Conservation (phyloP, 345 rosid species). For the Gossypium bickii region DNA sequence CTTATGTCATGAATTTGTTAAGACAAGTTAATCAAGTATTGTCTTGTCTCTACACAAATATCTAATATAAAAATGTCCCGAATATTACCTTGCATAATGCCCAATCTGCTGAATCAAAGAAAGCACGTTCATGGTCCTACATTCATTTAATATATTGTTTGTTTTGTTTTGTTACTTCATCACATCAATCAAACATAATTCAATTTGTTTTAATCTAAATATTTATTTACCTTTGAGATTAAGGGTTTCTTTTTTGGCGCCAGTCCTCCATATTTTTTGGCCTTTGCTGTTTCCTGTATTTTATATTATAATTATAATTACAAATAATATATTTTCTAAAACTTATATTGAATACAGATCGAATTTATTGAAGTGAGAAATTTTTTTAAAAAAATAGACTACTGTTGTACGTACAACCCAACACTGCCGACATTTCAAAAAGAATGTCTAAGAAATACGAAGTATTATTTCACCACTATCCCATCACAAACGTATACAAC, state of each 20-base stretch:
- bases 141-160: background rate
- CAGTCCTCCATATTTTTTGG: slow-evolving; percentile 65
- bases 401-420: background rate
- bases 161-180: background rate
- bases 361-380: no score
- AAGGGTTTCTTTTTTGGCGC: slow-evolving; percentile 86
- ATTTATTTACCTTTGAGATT: slow-evolving; percentile 45
- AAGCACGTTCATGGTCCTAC: slow-evolving; percentile 74
- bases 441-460: slow-evolving; percentile 13
- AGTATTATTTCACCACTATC: background rate
- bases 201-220: background rate
- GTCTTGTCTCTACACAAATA: background rate
- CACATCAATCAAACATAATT: background rate
- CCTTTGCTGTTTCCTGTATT: slow-evolving; percentile 22
- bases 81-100: slow-evolving; percentile 62
- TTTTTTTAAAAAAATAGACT: no score
- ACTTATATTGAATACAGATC: no score
- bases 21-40: background rate
- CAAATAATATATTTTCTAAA: no score
- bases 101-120: slow-evolving; percentile 97
- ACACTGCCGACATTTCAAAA: slow-evolving; percentile 30
- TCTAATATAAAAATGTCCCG: background rate
- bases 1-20: background rate
- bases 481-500: background rate
- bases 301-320: no score